Evolutionary conservation across 768 basidiomycete genomes (phyloP), one percentile per base, ranked within the genome.

Genomic region (Ramaria sp.): DNA sequence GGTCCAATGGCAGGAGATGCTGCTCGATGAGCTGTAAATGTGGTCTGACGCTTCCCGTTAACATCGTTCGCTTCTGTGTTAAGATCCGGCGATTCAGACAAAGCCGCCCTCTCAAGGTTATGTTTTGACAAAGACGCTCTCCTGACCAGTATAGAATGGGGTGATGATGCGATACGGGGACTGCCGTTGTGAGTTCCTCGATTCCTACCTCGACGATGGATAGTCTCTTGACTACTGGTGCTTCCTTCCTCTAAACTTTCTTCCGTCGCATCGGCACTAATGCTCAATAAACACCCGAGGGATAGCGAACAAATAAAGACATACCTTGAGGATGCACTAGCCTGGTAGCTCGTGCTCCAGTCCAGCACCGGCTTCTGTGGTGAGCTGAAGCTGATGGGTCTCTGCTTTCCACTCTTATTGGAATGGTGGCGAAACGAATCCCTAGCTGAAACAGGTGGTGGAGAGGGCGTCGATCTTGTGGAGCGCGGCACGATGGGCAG

Each of bases 291-390:
- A 39, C 18, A 30, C 24, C 15, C 32, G 48, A 36, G 52, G 49
- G 28, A 25, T 34, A 28, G 38, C 52, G 49, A 37, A 28, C 48
- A 36, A 37, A 34, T 50, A 38, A 39, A 15, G 22, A n/a, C 38
- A 61, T 77, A 85, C 86, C 84, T 80, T 9, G 87, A 89, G 32
- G 87, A 87, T 43, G 61, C 61, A 47, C 88, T 88, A 27, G 83
- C 88, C 56, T 88, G 84, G 68, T 91, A 91, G 60, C 88, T 90
- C 12, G 88, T 89, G 62, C 86, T 91, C 82, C 88, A 80, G 60
- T 82, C 88, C 60, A 81, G 62, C 56, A 67, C 67, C 55, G 69
- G 66, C 38, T 60, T 58, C 27, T 65, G 57, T 22, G 53, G 39
- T 13, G 24, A 28, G 34, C 43, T 47, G 39, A 55, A 48, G 28